These are phyloP conservation scores for Melaleuca alternifolia DNA, from an alignment of 345 rosid species.

Conservation along the genomic window DNA sequence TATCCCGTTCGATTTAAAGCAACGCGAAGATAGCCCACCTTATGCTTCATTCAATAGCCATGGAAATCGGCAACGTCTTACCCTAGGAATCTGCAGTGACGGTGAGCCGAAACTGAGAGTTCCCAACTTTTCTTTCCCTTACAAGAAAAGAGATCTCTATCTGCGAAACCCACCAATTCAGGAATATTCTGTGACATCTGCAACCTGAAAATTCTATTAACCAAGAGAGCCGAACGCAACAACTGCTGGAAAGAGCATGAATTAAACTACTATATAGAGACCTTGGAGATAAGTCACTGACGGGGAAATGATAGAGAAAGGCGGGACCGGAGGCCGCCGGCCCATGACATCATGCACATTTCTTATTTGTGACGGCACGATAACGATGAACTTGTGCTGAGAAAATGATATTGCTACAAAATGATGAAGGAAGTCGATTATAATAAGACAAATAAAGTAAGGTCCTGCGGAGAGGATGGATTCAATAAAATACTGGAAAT, in stretches of 20 bases:
- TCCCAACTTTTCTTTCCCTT: neutral
- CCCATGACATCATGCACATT: constrained; percentile 35
- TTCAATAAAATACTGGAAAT: neutral
- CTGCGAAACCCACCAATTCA: neutral
- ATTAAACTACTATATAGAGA: neutral
- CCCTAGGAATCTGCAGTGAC: neutral
- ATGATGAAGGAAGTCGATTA: neutral
- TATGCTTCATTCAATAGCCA: neutral
- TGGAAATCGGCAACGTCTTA: neutral
- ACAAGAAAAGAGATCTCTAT: neutral
- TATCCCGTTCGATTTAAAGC: neutral
- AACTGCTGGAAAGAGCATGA: neutral
- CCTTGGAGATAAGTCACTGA: neutral
- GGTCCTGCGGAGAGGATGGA: neutral
- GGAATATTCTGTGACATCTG: neutral
- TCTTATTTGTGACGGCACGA: constrained; percentile 49
- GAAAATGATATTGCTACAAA: constrained; percentile 4
- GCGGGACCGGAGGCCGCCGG: constrained; percentile 2
- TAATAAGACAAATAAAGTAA: neutral
- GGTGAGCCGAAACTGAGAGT: neutral
- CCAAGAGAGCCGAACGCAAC: neutral
- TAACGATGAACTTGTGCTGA: constrained; percentile 9
- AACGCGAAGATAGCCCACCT: neutral
- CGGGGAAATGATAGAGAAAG: neutral
- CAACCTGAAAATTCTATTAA: neutral